Evolutionary conservation across 352 stramenopile species (phyloP), one percentile per base, ranked within the genome.

Genomic region (Phytopythium sindhum): DNA sequence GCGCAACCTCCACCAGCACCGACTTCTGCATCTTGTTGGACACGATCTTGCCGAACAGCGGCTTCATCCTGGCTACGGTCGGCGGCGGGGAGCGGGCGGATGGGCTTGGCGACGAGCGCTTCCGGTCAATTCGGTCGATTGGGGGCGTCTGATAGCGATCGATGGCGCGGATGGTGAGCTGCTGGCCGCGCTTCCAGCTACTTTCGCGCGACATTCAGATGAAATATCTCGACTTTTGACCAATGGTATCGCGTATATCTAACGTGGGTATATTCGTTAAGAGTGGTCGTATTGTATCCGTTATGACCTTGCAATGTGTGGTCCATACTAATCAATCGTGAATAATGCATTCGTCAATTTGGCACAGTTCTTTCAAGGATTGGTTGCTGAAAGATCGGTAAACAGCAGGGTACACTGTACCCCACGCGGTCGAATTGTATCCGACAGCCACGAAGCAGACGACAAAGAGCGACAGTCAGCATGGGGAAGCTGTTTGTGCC

Each of bases 11-110:
- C 24, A 98, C 95, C 64, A 98, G 93, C 70, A 98, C 91, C 44
- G 93, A 98, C 77, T 98, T 98, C 70, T 98, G 85, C 95, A 98
- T 98, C 75, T 98, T 98, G 75, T 97, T 97, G 59, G 88, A 97
- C 62, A 98, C 95, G 58, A 98, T 96, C 69, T 92, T 97, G 55
- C 95, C 95, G 55, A 98, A 96, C 66, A 98, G 69, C 73, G 88
- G 85, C 85, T 96, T 96, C 87, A 96, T 93, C 54, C 50, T 68
- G 48, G 29, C 9, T 28, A 6, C 35, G 19, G 24, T 31, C 57
- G 33, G 35, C 57, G 41, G 44, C 31, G 29, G 51, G n/a, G 51
- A 17, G 6, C 7, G 28, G 17, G 15, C 17, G 31, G n/a, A 45
- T 41, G 60, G 52, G 23, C 33, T 39, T 39, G 15, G n/a, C 41